Evolutionary conservation across 2,329 filamentous ascomycete genomes (phyloP).

Genomic region (Diaporthe destruens): DNA sequence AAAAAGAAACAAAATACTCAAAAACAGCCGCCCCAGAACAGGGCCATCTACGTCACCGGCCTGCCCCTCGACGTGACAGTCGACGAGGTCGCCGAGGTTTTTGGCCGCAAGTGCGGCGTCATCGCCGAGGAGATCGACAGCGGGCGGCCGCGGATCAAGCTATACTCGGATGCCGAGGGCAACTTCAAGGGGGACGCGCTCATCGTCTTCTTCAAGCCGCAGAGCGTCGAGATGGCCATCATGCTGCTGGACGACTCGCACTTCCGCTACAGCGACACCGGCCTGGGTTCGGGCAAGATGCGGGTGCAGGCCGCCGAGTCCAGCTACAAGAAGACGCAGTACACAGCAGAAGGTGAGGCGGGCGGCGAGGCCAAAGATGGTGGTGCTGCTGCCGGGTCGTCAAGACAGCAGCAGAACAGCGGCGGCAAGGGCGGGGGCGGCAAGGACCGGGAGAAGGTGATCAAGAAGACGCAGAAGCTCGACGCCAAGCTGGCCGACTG

Average conservation of each 20-base stretch:
- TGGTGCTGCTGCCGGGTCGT: constrained; percentile 47
- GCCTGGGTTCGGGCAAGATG: constrained; percentile 73
- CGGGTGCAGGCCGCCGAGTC: constrained; percentile 86
- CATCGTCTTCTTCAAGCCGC: constrained; percentile 93
- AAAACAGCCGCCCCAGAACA: constrained; percentile 73
- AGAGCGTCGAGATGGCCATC: constrained; percentile 89
- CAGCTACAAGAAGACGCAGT: constrained; percentile 90
- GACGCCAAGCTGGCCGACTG: constrained; percentile 94
- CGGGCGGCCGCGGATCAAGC: constrained; percentile 88
- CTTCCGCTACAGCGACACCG: constrained; percentile 75
- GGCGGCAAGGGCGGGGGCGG: constrained; percentile 57
- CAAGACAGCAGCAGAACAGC: constrained; percentile 41
- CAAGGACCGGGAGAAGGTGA: constrained; percentile 88
- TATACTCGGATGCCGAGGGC: constrained; percentile 86
- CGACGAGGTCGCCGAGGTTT: constrained; percentile 85
- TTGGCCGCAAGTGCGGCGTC: constrained; percentile 86
- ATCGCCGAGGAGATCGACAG: constrained; percentile 95
- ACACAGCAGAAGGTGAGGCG: constrained; percentile 62
- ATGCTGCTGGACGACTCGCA: constrained; percentile 84
- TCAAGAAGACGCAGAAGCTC: constrained; percentile 90
- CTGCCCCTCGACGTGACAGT: constrained; percentile 83
- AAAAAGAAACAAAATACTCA: constrained; percentile 56
- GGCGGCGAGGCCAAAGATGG: constrained; percentile 56
- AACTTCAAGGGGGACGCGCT: constrained; percentile 94
- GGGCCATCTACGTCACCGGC: constrained; percentile 91